A percentile compares a stretch with the other conserved stretches of the same genome.
These are phyloP conservation scores for Leptomonas pyrrhocoris DNA, from an alignment of 208 protist species.

Conservation along the genomic window DNA sequence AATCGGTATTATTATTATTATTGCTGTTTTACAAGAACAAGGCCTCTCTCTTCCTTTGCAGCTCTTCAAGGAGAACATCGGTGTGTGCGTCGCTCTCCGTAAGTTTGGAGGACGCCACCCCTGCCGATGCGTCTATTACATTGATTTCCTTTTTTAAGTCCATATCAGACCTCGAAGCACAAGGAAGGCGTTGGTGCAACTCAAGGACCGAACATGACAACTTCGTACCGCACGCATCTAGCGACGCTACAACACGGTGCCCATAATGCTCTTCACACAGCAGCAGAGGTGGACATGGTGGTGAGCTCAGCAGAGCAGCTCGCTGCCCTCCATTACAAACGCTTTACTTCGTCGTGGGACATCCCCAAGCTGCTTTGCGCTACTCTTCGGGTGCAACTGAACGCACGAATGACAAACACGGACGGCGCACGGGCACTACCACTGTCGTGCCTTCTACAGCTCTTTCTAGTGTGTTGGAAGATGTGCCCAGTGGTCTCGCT, in stretches of 20 bases:
- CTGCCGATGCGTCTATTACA: no score
- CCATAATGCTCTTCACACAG: conserved; percentile 19
- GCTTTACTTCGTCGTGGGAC: conserved; percentile 33
- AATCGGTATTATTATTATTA: not conserved
- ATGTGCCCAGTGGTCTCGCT: conserved; percentile 24
- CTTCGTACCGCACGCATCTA: conserved; percentile 5
- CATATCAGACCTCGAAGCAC: no score
- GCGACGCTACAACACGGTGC: conserved; percentile 19
- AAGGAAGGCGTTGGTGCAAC: not conserved
- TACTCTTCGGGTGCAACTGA: conserved; percentile 24
- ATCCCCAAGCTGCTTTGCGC: conserved; percentile 34
- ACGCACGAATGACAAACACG: conserved; percentile 4
- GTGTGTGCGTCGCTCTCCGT: no score
- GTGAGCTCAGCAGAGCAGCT: conserved; percentile 20
- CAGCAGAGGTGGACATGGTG: conserved; percentile 18
- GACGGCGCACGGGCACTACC: not conserved
- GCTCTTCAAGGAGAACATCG: not conserved
- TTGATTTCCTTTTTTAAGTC: no score
- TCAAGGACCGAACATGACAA: not conserved
- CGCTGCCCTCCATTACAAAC: not conserved
- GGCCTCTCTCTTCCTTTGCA: not conserved
- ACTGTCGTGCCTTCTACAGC: conserved; percentile 1
- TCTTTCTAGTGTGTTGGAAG: conserved; percentile 14
- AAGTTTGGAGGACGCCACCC: no score
- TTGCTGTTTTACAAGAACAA: no score